phyloP scores from a whole-genome alignment of 2,329 filamentous ascomycete species.

The Nakataea oryzae region DNA sequence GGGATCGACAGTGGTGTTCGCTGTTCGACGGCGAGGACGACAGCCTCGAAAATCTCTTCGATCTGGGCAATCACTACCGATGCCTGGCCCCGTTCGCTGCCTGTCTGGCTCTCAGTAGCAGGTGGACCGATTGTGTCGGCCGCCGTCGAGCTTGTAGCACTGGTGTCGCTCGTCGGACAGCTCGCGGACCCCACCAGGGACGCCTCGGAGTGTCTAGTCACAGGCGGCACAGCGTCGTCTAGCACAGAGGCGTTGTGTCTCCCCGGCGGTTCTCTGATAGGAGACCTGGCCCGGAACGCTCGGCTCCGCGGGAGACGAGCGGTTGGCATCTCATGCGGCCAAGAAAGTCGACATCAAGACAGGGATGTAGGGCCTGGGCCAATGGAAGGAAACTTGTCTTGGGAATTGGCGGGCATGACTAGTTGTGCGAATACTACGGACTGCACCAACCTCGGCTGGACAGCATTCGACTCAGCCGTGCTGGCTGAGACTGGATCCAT shows the following conservation, averaged over 20 bases:
- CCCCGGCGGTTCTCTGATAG: not conserved
- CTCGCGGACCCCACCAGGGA: not conserved
- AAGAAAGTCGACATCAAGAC: not conserved
- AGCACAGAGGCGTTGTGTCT: not conserved
- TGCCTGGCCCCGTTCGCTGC: not conserved
- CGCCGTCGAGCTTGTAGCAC: not conserved
- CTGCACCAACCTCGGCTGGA: too few species aligned
- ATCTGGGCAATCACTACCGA: slow-evolving; percentile 36
- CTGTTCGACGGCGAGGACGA: slow-evolving; percentile 32
- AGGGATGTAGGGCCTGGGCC: too few species aligned
- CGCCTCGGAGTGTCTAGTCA: not conserved
- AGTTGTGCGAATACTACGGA: not conserved
- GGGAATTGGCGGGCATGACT: too few species aligned
- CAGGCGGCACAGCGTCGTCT: not conserved
- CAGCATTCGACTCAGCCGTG: too few species aligned
- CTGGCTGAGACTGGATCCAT: too few species aligned
- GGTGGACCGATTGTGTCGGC: not conserved
- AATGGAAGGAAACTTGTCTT: not conserved
- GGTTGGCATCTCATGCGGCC: not conserved
- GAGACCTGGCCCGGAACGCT: not conserved
- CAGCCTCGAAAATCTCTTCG: slow-evolving; percentile 40
- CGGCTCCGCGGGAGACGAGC: not conserved
- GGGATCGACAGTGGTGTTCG: not conserved
- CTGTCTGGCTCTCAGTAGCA: not conserved
- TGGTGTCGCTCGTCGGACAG: not conserved